phyloP scores from a whole-genome alignment of 257 asterid species.

The Salvia splendens region DNA sequence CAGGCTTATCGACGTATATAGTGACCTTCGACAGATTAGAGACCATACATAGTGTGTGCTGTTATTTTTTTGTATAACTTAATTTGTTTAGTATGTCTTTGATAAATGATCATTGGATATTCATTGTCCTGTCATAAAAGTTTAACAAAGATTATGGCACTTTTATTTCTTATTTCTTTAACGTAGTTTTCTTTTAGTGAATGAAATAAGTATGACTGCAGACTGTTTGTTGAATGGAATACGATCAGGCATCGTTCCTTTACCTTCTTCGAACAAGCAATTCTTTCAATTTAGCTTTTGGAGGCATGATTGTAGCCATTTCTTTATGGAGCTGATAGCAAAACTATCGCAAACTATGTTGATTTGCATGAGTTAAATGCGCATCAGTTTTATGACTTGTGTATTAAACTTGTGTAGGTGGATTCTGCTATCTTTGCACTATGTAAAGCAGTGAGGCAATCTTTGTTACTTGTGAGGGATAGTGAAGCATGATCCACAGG shows the following conservation, averaged over 20 bases:
- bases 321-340: slow-evolving; percentile 2
- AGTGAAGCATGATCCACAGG: no score
- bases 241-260: neutral
- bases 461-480: slow-evolving; percentile 38
- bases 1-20: slow-evolving; percentile 70
- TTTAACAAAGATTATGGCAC: neutral
- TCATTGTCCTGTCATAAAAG: neutral
- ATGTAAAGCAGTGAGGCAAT: slow-evolving; percentile 70
- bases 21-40: slow-evolving; percentile 97
- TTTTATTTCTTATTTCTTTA: slow-evolving; percentile 12
- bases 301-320: slow-evolving; percentile 17
- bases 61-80: slow-evolving; percentile 1
- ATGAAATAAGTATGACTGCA: neutral
- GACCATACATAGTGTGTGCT: slow-evolving; percentile 15
- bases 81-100: slow-evolving; percentile 8
- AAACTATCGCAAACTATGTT: neutral
- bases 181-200: slow-evolving; percentile 15
- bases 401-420: slow-evolving; percentile 59
- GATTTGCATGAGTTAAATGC: slow-evolving; percentile 22
- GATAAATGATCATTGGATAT: slow-evolving; percentile 10
- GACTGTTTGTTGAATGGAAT: slow-evolving; percentile 5
- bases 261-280: slow-evolving; percentile 25
- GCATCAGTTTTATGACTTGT: slow-evolving; percentile 36
- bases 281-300: neutral
- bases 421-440: slow-evolving; percentile 66